Percentiles rank a stretch among this genome's conserved stretches.
Evolutionary conservation across 2,329 filamentous ascomycete genomes (phyloP).

Genomic region (Pseudovirgaria hyperparasitica): DNA sequence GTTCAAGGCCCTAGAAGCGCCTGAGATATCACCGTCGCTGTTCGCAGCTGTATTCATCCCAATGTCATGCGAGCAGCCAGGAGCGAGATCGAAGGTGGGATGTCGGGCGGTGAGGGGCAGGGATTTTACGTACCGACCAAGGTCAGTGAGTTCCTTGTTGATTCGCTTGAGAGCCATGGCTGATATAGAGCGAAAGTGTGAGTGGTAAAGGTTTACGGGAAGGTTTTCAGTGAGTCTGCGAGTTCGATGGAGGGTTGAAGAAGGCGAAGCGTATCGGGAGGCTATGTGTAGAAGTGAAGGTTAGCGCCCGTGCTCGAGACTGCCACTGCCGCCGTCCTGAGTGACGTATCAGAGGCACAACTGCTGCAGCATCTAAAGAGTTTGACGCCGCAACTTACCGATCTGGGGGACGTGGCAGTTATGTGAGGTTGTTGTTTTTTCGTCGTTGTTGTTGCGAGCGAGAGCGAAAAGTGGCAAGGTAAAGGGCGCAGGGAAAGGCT

Average conservation of each 20-base stretch:
- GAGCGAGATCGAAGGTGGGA: conserved; percentile 5
- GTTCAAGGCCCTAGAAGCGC: conserved; percentile 8
- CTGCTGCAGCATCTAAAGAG: no score
- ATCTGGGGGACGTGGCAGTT: no score
- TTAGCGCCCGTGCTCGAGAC: conserved; percentile 2
- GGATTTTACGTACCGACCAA: conserved; percentile 56
- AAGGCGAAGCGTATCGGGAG: conserved; percentile 5
- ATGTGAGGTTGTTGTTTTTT: no score
- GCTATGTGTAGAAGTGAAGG: conserved; percentile 3
- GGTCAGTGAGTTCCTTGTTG: conserved; percentile 85
- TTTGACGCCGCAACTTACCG: no score
- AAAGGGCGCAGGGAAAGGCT: no score
- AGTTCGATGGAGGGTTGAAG: conserved; percentile 4
- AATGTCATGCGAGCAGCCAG: conserved; percentile 25
- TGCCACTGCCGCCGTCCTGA: not conserved
- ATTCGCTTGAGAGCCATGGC: conserved; percentile 83
- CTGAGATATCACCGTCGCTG: conserved; percentile 8
- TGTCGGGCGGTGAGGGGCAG: conserved; percentile 6
- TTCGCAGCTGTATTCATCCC: conserved; percentile 20
- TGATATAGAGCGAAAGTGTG: conserved; percentile 13
- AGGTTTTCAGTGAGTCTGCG: conserved; percentile 4
- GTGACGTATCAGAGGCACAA: no score
- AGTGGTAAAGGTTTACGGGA: conserved; percentile 3
- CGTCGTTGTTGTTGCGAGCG: no score
- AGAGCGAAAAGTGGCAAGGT: no score